phyloP scores from a whole-genome alignment of 768 basidiomycete genomes.

The Lyophyllum shimeji region DNA sequence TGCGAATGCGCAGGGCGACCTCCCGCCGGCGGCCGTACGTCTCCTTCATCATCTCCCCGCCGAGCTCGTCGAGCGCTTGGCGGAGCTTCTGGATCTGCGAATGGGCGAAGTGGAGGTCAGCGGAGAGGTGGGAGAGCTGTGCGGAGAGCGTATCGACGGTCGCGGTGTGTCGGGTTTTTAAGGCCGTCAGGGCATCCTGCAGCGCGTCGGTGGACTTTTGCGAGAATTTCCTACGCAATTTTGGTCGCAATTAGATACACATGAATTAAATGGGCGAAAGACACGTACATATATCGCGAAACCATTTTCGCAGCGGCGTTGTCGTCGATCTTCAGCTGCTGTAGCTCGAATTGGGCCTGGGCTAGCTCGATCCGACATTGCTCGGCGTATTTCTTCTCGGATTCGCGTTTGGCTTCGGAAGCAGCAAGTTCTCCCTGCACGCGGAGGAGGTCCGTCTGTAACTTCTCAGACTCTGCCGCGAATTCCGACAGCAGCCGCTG shows the following conservation, averaged over 20 bases:
- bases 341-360: constrained; percentile 47
- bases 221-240: constrained; percentile 69
- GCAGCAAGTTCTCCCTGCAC: constrained; percentile 45
- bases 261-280: neutral
- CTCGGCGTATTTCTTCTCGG: constrained; percentile 42
- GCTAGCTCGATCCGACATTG: constrained; percentile 47
- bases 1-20: constrained; percentile 58
- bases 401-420: constrained; percentile 41
- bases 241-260: neutral
- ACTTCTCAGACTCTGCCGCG: constrained; percentile 42
- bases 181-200: constrained; percentile 55
- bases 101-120: constrained; percentile 43
- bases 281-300: constrained; percentile 75
- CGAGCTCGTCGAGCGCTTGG: constrained; percentile 63
- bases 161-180: constrained; percentile 62
- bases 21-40: constrained; percentile 73
- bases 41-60: constrained; percentile 70
- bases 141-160: constrained; percentile 56
- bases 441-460: constrained; percentile 42
- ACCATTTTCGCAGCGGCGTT: constrained; percentile 82
- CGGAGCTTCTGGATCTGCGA: constrained; percentile 50
- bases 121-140: constrained; percentile 45
- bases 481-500: constrained; percentile 51
- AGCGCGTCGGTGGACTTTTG: constrained; percentile 70
- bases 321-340: constrained; percentile 61